A percentile compares a stretch with the other conserved stretches of the same genome.
phyloP scores from a whole-genome alignment of 2,329 filamentous ascomycete species.

The Hysterium pulicare region DNA sequence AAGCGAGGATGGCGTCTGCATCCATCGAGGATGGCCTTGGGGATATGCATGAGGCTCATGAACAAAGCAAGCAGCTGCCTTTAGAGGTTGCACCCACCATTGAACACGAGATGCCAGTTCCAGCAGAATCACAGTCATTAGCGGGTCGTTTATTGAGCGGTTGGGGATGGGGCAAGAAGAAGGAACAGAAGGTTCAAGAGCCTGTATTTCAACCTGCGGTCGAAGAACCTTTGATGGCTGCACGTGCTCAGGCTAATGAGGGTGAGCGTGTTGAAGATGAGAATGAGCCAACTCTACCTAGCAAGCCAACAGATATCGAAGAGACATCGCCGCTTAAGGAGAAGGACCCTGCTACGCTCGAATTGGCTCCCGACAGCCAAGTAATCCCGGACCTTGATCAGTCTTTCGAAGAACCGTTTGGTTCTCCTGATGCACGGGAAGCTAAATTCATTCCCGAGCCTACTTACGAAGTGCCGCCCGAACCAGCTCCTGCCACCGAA shows the following conservation, averaged over 20 bases:
- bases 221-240: background rate
- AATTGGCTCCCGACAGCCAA: too few relatives aligned
- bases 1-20: constrained; percentile 1
- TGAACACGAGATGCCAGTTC: background rate
- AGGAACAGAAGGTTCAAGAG: background rate
- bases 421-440: too few relatives aligned
- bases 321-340: too few relatives aligned
- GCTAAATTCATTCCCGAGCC: too few relatives aligned
- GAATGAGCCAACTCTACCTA: too few relatives aligned
- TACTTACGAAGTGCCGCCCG: background rate
- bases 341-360: too few relatives aligned
- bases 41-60: background rate
- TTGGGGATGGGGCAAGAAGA: background rate
- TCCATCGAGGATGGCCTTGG: constrained; percentile 1
- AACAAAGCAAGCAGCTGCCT: too few relatives aligned
- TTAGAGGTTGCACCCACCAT: background rate
- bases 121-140: background rate
- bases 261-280: background rate
- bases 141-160: background rate
- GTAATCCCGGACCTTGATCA: too few relatives aligned
- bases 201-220: background rate
- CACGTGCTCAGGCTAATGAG: too few relatives aligned
- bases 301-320: too few relatives aligned
- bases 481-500: background rate
- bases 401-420: too few relatives aligned